A percentile compares a stretch with the other conserved stretches of the same genome.
These are phyloP conservation scores for Solanum arcanum DNA, from an alignment of 257 asterid species.

Conservation along the genomic window DNA sequence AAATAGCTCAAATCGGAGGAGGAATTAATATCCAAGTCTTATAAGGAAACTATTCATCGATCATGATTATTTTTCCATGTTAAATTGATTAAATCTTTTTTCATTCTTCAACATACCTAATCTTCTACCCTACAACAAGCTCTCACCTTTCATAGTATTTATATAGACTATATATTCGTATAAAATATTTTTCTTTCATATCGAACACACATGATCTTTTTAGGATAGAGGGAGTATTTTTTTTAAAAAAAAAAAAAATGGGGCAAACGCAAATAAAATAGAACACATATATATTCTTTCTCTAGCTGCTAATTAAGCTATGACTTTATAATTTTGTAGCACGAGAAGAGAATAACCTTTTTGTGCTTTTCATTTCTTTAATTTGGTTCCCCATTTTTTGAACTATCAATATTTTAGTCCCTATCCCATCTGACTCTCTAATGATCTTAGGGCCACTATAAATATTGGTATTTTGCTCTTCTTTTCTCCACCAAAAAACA, in stretches of 20 bases:
- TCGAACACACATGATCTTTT: neutral
- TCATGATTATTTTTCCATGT: too few species aligned
- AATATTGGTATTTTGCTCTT: constrained; percentile 17
- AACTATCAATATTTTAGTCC: neutral
- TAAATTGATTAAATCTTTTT: neutral
- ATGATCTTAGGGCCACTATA: constrained; percentile 25
- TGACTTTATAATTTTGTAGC: neutral
- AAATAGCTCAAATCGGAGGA: neutral
- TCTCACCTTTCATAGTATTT: neutral
- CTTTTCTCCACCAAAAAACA: constrained; percentile 8
- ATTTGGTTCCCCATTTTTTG: neutral
- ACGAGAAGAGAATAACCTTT: neutral
- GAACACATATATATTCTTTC: neutral
- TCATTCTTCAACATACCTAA: neutral
- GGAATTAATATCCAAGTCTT: neutral
- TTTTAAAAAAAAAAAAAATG: too few species aligned
- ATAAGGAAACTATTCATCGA: too few species aligned
- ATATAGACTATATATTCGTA: neutral
- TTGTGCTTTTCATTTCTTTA: neutral
- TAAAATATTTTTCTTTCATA: neutral
- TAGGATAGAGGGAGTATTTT: neutral
- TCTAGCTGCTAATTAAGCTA: neutral
- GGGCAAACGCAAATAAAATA: neutral
- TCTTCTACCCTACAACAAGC: neutral
- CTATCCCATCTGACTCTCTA: neutral